A percentile compares a stretch with the other conserved stretches of the same genome.
Evolutionary conservation across 2,329 filamentous ascomycete genomes (phyloP).

Genomic region (Paecilomyces dactylethromorphus): DNA sequence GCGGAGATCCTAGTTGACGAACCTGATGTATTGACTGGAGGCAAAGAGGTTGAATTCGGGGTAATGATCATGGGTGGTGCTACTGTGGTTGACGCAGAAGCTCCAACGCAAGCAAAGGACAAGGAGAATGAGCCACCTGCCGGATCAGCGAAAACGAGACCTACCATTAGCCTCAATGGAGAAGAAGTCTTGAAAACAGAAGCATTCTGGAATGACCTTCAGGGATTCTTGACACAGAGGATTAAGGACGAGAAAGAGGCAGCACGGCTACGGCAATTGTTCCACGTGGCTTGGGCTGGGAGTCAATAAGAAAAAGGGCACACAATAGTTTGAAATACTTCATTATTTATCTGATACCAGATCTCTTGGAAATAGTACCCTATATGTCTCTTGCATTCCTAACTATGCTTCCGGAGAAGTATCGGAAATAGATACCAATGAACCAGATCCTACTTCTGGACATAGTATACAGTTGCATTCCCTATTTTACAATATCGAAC

Average conservation of each 20-base stretch:
- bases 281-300: slow-evolving; percentile 63
- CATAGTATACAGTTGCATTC: neutral
- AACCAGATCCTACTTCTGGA: neutral
- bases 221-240: slow-evolving; percentile 71
- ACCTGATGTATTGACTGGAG: slow-evolving; percentile 32
- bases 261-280: slow-evolving; percentile 58
- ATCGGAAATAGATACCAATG: neutral
- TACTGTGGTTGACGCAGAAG: slow-evolving; percentile 35
- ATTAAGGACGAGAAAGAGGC: slow-evolving; percentile 64
- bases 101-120: slow-evolving; percentile 12
- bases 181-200: slow-evolving; percentile 58
- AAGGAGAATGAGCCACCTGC: slow-evolving; percentile 22
- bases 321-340: neutral
- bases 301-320: neutral
- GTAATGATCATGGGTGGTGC: slow-evolving; percentile 83
- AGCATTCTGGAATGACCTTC: slow-evolving; percentile 81
- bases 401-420: neutral
- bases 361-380: neutral
- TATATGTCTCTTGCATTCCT: neutral
- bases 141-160: slow-evolving; percentile 20
- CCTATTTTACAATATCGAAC: neutral
- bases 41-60: slow-evolving; percentile 61
- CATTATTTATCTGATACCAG: neutral
- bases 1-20: slow-evolving; percentile 62
- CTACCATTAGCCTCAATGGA: slow-evolving; percentile 50